Percentiles rank a stretch among this genome's conserved stretches.
Conservation (phyloP, 495 filamentous ascomycete genomes). For the Penicillium paradoxum region DNA sequence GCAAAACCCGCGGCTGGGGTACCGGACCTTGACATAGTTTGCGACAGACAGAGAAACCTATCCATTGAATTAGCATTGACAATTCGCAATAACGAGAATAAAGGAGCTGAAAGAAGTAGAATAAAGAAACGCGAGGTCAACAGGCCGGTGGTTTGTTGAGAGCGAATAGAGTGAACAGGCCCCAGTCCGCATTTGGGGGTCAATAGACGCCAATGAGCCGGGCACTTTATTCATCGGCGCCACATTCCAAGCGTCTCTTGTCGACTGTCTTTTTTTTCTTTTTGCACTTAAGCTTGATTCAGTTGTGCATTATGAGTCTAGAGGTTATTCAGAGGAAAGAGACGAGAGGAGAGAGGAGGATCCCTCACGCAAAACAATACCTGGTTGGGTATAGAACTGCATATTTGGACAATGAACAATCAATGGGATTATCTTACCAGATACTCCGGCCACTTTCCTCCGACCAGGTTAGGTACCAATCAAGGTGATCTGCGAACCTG, state of each 20-base stretch:
- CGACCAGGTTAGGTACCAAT: too few species aligned
- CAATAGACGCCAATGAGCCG: neutral
- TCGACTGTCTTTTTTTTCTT: neutral
- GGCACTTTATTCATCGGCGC: slow-evolving; percentile 3
- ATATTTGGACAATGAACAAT: too few species aligned
- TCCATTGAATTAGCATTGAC: slow-evolving; percentile 1
- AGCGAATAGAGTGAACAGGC: neutral
- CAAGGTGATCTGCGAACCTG: neutral
- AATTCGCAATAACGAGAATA: neutral
- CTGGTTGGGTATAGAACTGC: too few species aligned
- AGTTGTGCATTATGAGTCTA: neutral
- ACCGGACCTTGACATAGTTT: neutral
- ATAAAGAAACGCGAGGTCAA: neutral
- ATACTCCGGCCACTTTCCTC: too few species aligned
- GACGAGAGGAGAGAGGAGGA: too few species aligned
- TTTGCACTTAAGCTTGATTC: neutral
- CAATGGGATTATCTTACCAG: too few species aligned
- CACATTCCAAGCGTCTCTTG: neutral
- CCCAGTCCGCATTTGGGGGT: slow-evolving; percentile 4
- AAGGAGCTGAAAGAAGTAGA: neutral
- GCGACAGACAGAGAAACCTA: slow-evolving; percentile 3
- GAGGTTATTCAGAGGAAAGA: too few species aligned
- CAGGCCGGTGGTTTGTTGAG: neutral
- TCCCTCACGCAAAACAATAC: too few species aligned
- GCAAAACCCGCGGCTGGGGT: neutral